phyloP scores from a whole-genome alignment of 768 basidiomycete species.

The Wakefieldia striispora region DNA sequence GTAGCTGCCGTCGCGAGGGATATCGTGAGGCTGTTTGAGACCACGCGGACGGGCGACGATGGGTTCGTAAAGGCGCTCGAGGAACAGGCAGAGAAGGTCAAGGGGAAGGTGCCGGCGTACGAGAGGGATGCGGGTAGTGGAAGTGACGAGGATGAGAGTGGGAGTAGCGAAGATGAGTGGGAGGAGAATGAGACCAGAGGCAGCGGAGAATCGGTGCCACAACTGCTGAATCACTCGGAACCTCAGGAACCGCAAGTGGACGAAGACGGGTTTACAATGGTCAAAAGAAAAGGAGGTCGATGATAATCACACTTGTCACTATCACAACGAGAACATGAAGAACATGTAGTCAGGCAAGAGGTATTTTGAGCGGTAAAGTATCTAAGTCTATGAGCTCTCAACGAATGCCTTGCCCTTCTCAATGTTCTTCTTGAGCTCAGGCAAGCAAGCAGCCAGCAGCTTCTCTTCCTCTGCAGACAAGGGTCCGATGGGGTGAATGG shows the following conservation, averaged over 20 bases:
- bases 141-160: constrained; percentile 36
- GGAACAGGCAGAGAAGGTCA: constrained; percentile 53
- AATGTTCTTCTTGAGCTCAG: constrained; percentile 97
- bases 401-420: constrained; percentile 88
- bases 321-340: too few species aligned
- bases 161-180: constrained; percentile 44
- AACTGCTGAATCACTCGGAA: constrained; percentile 46
- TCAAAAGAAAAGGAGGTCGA: constrained; percentile 55
- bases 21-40: constrained; percentile 67
- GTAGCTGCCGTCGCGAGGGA: constrained; percentile 71
- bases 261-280: constrained; percentile 89
- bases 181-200: constrained; percentile 34
- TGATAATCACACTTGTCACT: constrained; percentile 18
- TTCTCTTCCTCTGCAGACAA: constrained; percentile 82
- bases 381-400: constrained; percentile 37
- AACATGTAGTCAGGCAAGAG: constrained; percentile 13
- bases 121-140: constrained; percentile 38
- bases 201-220: constrained; percentile 54
- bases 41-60: constrained; percentile 43
- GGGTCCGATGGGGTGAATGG: constrained; percentile 82
- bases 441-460: constrained; percentile 82
- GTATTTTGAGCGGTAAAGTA: constrained; percentile 17
- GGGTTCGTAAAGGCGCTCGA: constrained; percentile 62
- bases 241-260: constrained; percentile 68
- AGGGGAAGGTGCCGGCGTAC: constrained; percentile 53